Base-by-base conservation (phyloP, 345 rosid species). In the Iberis pinnata region DNA sequence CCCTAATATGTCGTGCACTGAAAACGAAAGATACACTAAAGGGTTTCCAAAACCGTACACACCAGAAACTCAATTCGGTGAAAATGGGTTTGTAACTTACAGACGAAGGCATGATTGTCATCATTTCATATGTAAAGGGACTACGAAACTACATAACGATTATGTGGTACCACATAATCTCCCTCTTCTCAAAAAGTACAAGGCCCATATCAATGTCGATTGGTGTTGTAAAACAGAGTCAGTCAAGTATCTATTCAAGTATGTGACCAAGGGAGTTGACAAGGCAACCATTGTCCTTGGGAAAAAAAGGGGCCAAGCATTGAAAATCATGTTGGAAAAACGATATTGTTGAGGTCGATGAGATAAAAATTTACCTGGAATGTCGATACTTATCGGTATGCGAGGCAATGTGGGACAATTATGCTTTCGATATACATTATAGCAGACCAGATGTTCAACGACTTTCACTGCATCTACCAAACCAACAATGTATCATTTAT, bases 361-460 rank as follows among this genome's bases (percentile, higher is more conserved):
- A 51, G 8, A 51, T 33, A 0, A 33, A 51, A 10, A 17, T 2
- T 2, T 51, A 51, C n/a, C 42, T 51, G 1, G 27, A 51, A 20
- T 32, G 48, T 35, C 56, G 26, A 4, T 51, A 51, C 17, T 6
- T 33, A 8, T 51, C 41, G 9, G 20, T 40, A 32, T 49, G 55
- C 10, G 55, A 49, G 16, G 39, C 41, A 5, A 15, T 29, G 20
- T 49, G 56, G 56, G n/a, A 17, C 0, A 51, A 32, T 15, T 51
- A 17, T 32, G 8, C 40, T 7, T 51, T 32, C 18, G 15, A 32
- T 16, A 36, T 51, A 16, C 56, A 51, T 18, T 33, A 51, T 11
- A 16, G 9, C 3, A 33, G 27, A 3, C 15, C 26, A 9, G 26
- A 10, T 3, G 41, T 51, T 1, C 18, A 15, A 51, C 24, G 42